A percentile compares a stretch with the other conserved stretches of the same genome.
Evolutionary conservation across 192 early-diverging fungal species (phyloP).

Genomic region (Backusella tarrabulga): DNA sequence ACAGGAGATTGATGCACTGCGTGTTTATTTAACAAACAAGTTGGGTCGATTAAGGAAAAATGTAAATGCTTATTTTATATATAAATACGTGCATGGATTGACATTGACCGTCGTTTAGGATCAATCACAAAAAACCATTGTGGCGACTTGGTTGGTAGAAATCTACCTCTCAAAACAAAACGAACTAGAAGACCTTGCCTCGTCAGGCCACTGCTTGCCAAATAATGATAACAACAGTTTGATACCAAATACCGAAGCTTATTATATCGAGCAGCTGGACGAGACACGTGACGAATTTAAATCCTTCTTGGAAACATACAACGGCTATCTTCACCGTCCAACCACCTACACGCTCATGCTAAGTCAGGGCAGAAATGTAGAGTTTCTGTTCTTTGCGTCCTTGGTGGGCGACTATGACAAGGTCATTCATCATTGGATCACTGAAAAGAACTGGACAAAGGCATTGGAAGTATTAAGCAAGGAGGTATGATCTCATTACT

Average conservation of each 20-base stretch:
- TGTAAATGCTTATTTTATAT: conserved; percentile 33
- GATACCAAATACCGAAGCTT: conserved; percentile 39
- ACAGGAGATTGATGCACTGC: conserved; percentile 69
- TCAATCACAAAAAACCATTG: conserved; percentile 73
- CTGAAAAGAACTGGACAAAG: conserved; percentile 68
- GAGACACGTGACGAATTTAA: conserved; percentile 70
- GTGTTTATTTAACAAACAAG: conserved; percentile 76
- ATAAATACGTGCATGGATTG: background rate
- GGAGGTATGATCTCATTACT: conserved; percentile 50
- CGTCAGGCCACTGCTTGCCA: conserved; percentile 24
- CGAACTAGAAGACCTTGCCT: conserved; percentile 52
- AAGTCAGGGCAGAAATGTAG: conserved; percentile 82
- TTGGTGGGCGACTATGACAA: conserved; percentile 86
- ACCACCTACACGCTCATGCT: conserved; percentile 82
- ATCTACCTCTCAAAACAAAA: conserved; percentile 82
- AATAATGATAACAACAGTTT: conserved; percentile 13
- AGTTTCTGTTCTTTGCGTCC: conserved; percentile 80
- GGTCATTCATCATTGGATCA: conserved; percentile 83
- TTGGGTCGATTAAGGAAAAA: conserved; percentile 62
- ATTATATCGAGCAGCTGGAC: conserved; percentile 57
- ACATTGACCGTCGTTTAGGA: conserved; percentile 46
- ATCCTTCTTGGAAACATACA: conserved; percentile 68
- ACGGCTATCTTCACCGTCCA: conserved; percentile 57
- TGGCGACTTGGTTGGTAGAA: conserved; percentile 89
- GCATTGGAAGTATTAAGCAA: conserved; percentile 79